Evolutionary conservation across 2,329 filamentous ascomycete genomes (phyloP).

Genomic region (Colletotrichum incanum): DNA sequence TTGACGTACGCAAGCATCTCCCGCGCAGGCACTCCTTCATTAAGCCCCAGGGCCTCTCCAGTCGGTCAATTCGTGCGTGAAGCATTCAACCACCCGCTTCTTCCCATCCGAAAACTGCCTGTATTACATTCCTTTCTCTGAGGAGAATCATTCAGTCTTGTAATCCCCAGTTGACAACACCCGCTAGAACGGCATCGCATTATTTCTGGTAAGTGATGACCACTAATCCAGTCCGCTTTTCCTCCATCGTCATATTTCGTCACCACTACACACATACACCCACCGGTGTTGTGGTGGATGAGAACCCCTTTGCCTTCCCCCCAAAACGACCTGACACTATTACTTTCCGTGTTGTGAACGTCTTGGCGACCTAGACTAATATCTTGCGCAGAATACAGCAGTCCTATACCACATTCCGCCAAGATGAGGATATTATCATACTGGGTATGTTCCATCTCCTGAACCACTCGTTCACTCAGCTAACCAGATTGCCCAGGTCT

Average conservation of each 20-base stretch:
- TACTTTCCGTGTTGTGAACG: background rate
- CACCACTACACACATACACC: slow-evolving; percentile 1
- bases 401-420: background rate
- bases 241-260: slow-evolving; percentile 25
- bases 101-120: background rate
- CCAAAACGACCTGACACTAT: background rate
- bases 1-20: slow-evolving; percentile 27
- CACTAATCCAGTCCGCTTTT: slow-evolving; percentile 1
- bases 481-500: slow-evolving; percentile 60
- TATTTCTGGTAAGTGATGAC: slow-evolving; percentile 26
- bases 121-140: background rate
- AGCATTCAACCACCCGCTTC: background rate
- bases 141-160: background rate
- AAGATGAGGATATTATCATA: slow-evolving; percentile 47
- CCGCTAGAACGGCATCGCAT: slow-evolving; percentile 3
- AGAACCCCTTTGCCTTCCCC: background rate
- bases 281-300: background rate
- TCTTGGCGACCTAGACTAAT: slow-evolving; percentile 3
- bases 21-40: slow-evolving; percentile 16
- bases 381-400: slow-evolving; percentile 1
- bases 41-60: slow-evolving; percentile 10
- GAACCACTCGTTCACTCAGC: background rate
- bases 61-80: background rate
- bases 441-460: slow-evolving; percentile 53
- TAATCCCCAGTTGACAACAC: background rate